Base-by-base conservation (phyloP, 306 rosid genomes). In the Rubus parviflorus region DNA sequence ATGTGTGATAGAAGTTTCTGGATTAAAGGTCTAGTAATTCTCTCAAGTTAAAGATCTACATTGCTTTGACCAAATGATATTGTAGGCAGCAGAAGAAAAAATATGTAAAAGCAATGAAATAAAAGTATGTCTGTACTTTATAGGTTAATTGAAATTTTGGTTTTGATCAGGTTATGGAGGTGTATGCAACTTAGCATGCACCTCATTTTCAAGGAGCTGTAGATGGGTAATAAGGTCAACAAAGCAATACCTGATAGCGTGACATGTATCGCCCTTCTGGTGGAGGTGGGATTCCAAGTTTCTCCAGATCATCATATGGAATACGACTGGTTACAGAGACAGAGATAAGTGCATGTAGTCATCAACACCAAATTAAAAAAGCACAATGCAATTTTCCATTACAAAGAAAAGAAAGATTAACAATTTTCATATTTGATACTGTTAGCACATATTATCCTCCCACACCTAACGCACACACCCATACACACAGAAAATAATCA, bases 251-350 rank as follows among this genome's bases (percentile, higher is more conserved):
- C 98, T 90, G 90, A 83, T 84, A 83, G 76, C 95, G 91, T 54
- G 97, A 83, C 94, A 88, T 79, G 87, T 92, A 94, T 77, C 85
- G 84, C 82, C 98, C 98, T 86, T 94, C 97, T 0, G 94, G 97
- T 41, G 97, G 97, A 77, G 93, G 95, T 72, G 94, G 92, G 53
- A 94, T 90, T 65, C 97, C 97, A 47, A 92, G 95, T 86, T 89
- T 89, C 87, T 88, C 79, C 86, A 94, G 79, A 37, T 90, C 93
- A 51, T 85, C 91, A 37, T 86, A 86, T 0, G 97, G 98, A 72
- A 94, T 92, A 71, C 91, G 90, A 79, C 98, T 92, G 79, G 77
- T 65, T 56, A 73, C 51, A 78, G 40, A 15, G 63, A 41, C 52
- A 67, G 64, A 74, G 49, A 77, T 62, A 74, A 16, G 73, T 63